These are phyloP conservation scores for Spergularia marina DNA, from an alignment of 148 eudicot genomes.

Conservation along the genomic window DNA sequence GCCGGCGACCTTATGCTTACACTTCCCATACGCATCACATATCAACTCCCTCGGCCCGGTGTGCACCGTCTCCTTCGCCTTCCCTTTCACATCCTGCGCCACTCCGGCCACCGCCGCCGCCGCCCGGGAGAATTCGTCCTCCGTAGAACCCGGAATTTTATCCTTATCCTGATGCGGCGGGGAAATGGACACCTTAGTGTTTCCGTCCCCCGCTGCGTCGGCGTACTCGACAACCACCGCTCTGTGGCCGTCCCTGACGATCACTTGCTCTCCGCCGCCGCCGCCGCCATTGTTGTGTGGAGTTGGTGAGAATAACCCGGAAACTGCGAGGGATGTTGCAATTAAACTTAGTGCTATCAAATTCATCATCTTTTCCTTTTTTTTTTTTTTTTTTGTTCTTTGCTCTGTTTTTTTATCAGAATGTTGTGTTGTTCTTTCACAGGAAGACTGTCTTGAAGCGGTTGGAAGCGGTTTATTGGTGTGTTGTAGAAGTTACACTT, in stretches of 20 bases:
- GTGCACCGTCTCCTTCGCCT: background rate
- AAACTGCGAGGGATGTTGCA: slow-evolving; percentile 41
- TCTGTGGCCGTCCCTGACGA: slow-evolving; percentile 57
- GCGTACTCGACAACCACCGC: slow-evolving; percentile 59
- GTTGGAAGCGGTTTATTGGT: slow-evolving; percentile 12
- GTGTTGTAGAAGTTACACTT: slow-evolving; percentile 19
- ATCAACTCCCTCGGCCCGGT: slow-evolving; percentile 33
- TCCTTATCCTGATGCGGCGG: slow-evolving; percentile 25
- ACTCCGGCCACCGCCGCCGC: slow-evolving; percentile 28
- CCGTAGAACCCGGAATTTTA: background rate
- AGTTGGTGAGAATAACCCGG: slow-evolving; percentile 54
- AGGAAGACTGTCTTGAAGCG: background rate
- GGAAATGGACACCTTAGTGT: slow-evolving; percentile 63
- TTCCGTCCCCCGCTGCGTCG: slow-evolving; percentile 41
- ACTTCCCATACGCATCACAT: slow-evolving; percentile 34
- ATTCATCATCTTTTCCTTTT: slow-evolving; percentile 52
- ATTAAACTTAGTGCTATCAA: slow-evolving; percentile 47
- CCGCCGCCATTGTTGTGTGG: slow-evolving; percentile 22
- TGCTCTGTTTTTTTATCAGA: background rate
- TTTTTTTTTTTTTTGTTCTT: background rate
- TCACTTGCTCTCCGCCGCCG: slow-evolving; percentile 28
- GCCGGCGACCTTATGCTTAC: slow-evolving; percentile 35
- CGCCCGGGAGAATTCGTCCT: slow-evolving; percentile 20
- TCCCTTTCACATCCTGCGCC: slow-evolving; percentile 18
- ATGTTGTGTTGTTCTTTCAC: background rate